Base-by-base conservation (phyloP, 495 filamentous ascomycete genomes). In the Neurospora cerealis region DNA sequence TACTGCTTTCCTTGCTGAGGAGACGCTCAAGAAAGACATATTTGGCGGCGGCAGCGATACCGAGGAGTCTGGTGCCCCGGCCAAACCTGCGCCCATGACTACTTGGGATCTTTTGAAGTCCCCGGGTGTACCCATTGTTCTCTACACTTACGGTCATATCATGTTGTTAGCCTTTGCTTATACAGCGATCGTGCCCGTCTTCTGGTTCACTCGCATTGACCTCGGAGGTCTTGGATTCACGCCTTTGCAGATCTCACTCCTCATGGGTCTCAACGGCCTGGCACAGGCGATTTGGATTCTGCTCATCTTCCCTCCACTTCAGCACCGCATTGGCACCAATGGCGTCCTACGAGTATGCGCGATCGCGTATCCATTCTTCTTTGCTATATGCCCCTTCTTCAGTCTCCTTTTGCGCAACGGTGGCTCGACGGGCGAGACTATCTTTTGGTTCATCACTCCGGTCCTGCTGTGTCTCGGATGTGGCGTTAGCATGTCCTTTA, bases 401-500 rank as follows among this genome's bases (percentile, higher is more conserved):
- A 91, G 88, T 77, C 6, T 85, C 24, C 80, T 92, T 1, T 76
- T 89, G n/a, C 83, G 86, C 2, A 42, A 78, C 0, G 84, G 78
- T 7, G 79, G 73, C 2, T 69, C 46, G 1, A 73, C 70, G 0
- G 76, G 78, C 37, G 78, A 79, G 0, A 80, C 77, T 0, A 70
- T 77, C 0, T 93, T 93, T 75, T 92, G 89, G 90, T 74, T 87
- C n/a, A 44, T 86, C 0, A 78, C 81, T 0, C 85, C 86, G 2
- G 36, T 77, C 0, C 13, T 80, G 9, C 73, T 88, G 37, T 79
- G 82, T 1, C 21, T 88, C 2, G 89, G 88, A 0, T 85, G 86
- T 24, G 90, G 89, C 19, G 87, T 92, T 0, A 87, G 85, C 54
- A 93, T 93, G 90, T 85, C 86, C 4, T 93, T 92, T 75, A 92